Evolutionary conservation across 176 grass and related monocot species (phyloP).

Genomic region (Carex parvula): DNA sequence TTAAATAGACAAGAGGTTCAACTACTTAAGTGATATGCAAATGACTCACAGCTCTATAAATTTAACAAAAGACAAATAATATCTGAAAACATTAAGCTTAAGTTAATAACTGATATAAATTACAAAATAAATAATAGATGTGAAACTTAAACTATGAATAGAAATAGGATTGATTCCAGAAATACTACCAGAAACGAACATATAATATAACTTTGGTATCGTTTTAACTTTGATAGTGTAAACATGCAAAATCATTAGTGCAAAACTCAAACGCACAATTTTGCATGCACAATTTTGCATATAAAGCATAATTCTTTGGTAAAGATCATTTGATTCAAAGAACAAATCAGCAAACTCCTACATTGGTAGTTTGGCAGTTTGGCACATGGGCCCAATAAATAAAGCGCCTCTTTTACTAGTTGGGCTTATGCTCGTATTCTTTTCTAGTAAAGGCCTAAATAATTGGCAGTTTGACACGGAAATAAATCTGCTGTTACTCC

Average conservation of each 20-base stretch:
- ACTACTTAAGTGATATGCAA: too few species aligned
- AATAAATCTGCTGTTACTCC: too few species aligned
- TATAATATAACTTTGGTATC: neutral
- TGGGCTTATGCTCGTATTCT: neutral
- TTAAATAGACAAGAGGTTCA: too few species aligned
- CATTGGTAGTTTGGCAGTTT: neutral
- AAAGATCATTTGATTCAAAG: neutral
- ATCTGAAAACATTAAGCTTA: neutral
- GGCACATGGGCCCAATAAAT: neutral
- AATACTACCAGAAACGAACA: neutral
- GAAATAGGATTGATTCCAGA: neutral
- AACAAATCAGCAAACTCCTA: neutral
- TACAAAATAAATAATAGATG: neutral
- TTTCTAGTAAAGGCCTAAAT: neutral
- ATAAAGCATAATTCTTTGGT: neutral
- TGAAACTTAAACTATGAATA: neutral
- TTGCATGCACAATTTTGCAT: too few species aligned
- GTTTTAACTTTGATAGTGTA: neutral
- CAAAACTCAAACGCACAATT: neutral
- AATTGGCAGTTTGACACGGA: neutral
- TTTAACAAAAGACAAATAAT: neutral
- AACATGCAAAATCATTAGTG: neutral
- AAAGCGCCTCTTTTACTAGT: neutral
- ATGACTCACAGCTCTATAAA: neutral
- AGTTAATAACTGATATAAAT: neutral